A percentile compares a stretch with the other conserved stretches of the same genome.
phyloP scores from a whole-genome alignment of 1,139 yeast genomes.

The Barnettozyma hawaiiensis region DNA sequence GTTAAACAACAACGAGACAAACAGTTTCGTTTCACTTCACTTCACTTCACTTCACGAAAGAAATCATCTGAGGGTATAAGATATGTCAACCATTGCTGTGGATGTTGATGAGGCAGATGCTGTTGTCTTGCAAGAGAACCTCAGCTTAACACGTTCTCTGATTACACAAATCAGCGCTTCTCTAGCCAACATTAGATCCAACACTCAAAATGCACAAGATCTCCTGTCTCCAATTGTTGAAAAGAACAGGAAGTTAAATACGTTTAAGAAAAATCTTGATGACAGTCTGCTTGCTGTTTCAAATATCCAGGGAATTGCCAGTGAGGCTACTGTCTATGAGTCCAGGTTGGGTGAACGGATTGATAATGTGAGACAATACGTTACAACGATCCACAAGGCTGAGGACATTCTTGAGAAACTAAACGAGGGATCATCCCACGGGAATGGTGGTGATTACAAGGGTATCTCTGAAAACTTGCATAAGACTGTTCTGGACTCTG shows the following conservation, averaged over 20 bases:
- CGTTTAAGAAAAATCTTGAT: slow-evolving; percentile 54
- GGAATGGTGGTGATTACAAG: slow-evolving; percentile 31
- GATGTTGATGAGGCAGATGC: slow-evolving; percentile 84
- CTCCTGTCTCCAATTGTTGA: slow-evolving; percentile 68
- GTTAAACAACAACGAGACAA: neutral
- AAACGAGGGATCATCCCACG: slow-evolving; percentile 17
- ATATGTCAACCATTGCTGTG: slow-evolving; percentile 20
- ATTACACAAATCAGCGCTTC: slow-evolving; percentile 53
- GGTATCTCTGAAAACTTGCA: slow-evolving; percentile 34
- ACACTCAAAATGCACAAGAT: slow-evolving; percentile 59
- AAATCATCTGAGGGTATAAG: neutral
- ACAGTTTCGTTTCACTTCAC: neutral
- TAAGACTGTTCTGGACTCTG: slow-evolving; percentile 29
- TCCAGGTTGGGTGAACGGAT: slow-evolving; percentile 31
- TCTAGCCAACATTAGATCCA: slow-evolving; percentile 48
- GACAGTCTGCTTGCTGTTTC: slow-evolving; percentile 54
- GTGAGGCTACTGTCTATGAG: slow-evolving; percentile 50
- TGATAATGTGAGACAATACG: slow-evolving; percentile 30
- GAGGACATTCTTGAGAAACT: slow-evolving; percentile 35
- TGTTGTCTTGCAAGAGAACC: slow-evolving; percentile 71
- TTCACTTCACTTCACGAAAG: neutral
- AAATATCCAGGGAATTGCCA: slow-evolving; percentile 63
- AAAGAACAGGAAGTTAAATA: slow-evolving; percentile 52
- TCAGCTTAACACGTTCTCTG: slow-evolving; percentile 52
- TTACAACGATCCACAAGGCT: slow-evolving; percentile 34